Evolutionary conservation across 805 yeast species (phyloP).

Genomic region (Lachancea dasiensis): DNA sequence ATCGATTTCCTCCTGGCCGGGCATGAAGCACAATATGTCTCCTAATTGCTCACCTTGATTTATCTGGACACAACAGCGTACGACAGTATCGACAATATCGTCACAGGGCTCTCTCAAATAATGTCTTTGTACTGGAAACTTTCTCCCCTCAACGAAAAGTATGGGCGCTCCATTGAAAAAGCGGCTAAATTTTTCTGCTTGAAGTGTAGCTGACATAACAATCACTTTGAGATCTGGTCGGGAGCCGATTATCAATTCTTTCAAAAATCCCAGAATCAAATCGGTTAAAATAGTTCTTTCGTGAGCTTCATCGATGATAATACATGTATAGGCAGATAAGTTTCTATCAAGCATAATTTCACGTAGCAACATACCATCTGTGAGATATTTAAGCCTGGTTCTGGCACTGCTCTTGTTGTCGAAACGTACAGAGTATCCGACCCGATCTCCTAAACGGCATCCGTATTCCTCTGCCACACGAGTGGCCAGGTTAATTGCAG

Average conservation of each 20-base stretch:
- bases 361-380: slow-evolving; percentile 96
- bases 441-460: slow-evolving; percentile 65
- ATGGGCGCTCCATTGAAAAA: slow-evolving; percentile 82
- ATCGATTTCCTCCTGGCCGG: slow-evolving; percentile 98
- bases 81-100: slow-evolving; percentile 76
- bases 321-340: slow-evolving; percentile 60
- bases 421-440: slow-evolving; percentile 92
- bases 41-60: slow-evolving; percentile 75
- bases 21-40: slow-evolving; percentile 84
- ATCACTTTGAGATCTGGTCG: slow-evolving; percentile 60
- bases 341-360: slow-evolving; percentile 75
- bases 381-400: slow-evolving; percentile 77
- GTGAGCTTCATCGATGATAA: slow-evolving; percentile 94
- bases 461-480: slow-evolving; percentile 91
- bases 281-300: slow-evolving; percentile 93
- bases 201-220: slow-evolving; percentile 95
- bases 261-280: slow-evolving; percentile 80
- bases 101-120: slow-evolving; percentile 61
- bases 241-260: slow-evolving; percentile 46
- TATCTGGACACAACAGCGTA: slow-evolving; percentile 68
- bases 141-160: slow-evolving; percentile 81
- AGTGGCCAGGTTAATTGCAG: slow-evolving; percentile 88
- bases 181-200: slow-evolving; percentile 71
- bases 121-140: slow-evolving; percentile 71
- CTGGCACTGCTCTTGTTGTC: slow-evolving; percentile 55